phyloP scores from a whole-genome alignment of 2,329 filamentous ascomycete genomes.

The Coniella vitis region DNA sequence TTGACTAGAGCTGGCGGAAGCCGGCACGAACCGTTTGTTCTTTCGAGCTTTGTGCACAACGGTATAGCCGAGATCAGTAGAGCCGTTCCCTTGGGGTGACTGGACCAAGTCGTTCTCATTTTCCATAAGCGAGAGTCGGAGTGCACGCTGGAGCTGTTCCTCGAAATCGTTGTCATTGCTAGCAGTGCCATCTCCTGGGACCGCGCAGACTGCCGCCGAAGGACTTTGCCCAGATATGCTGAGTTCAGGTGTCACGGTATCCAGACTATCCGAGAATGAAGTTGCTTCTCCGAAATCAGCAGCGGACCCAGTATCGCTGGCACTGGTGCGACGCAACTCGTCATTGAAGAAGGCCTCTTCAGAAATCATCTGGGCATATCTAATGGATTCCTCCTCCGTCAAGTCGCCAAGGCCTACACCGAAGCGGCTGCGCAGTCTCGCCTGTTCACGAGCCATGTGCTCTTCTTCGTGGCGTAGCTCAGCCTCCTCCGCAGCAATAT shows the following conservation, averaged over 20 bases:
- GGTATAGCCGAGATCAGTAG: constrained; percentile 44
- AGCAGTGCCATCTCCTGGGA: constrained; percentile 17
- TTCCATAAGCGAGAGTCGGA: constrained; percentile 55
- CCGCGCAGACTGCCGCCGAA: constrained; percentile 11
- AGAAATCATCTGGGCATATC: constrained; percentile 60
- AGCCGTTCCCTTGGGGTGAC: constrained; percentile 38
- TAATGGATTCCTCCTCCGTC: constrained; percentile 58
- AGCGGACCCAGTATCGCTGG: constrained; percentile 42
- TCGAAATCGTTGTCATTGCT: constrained; percentile 50
- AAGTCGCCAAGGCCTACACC: constrained; percentile 69
- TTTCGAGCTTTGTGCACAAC: constrained; percentile 40
- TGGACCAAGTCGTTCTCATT: constrained; percentile 40
- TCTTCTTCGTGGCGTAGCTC: constrained; percentile 72
- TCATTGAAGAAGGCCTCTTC: constrained; percentile 53
- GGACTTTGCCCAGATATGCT: constrained; percentile 39
- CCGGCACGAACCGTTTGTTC: constrained; percentile 30
- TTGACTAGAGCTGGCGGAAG: constrained; percentile 28
- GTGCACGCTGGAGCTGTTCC: constrained; percentile 54
- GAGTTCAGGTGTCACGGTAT: constrained; percentile 49
- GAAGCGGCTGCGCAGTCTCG: constrained; percentile 70
- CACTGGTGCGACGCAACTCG: constrained; percentile 47
- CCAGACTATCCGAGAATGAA: constrained; percentile 35
- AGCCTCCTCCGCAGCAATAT: constrained; percentile 78
- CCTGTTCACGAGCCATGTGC: constrained; percentile 58
- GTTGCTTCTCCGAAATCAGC: constrained; percentile 40